Conservation (phyloP, 192 early-diverging fungal genomes). For the Podila verticillata region DNA sequence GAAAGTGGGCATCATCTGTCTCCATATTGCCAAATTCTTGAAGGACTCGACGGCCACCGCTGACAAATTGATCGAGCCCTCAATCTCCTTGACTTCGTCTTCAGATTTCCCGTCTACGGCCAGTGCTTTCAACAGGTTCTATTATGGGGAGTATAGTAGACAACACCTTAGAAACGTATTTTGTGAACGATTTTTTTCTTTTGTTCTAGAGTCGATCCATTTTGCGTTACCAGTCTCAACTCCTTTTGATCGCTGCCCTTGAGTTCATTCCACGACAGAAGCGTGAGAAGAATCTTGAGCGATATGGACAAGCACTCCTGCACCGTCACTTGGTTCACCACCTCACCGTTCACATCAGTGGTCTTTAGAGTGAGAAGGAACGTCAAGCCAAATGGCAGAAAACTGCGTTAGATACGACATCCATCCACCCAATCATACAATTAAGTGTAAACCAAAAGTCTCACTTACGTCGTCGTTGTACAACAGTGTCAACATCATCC, state of each 20-base stretch:
- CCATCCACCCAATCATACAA: background rate
- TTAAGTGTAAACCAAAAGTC: background rate
- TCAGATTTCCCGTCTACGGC: constrained; percentile 18
- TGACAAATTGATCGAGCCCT: constrained; percentile 28
- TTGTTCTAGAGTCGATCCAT: background rate
- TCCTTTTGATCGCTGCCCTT: constrained; percentile 37
- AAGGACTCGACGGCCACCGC: constrained; percentile 44
- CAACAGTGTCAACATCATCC: constrained; percentile 22
- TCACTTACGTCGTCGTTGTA: constrained; percentile 18
- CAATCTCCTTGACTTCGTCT: constrained; percentile 13
- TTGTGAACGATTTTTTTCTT: background rate
- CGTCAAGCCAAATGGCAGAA: background rate
- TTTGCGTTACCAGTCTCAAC: constrained; percentile 25
- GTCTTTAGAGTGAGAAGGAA: background rate
- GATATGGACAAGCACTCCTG: constrained; percentile 20
- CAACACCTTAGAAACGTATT: background rate
- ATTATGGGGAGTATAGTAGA: background rate
- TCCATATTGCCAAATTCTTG: constrained; percentile 44
- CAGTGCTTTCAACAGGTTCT: constrained; percentile 34
- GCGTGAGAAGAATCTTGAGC: constrained; percentile 15
- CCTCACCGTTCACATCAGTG: constrained; percentile 9
- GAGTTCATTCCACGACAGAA: constrained; percentile 45
- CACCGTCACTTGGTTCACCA: background rate
- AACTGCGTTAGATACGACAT: background rate
- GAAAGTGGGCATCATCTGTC: constrained; percentile 50